A percentile compares a stretch with the other conserved stretches of the same genome.
Conservation (phyloP, 805 yeast genomes). For the Scheffersomyces ergatensis region DNA sequence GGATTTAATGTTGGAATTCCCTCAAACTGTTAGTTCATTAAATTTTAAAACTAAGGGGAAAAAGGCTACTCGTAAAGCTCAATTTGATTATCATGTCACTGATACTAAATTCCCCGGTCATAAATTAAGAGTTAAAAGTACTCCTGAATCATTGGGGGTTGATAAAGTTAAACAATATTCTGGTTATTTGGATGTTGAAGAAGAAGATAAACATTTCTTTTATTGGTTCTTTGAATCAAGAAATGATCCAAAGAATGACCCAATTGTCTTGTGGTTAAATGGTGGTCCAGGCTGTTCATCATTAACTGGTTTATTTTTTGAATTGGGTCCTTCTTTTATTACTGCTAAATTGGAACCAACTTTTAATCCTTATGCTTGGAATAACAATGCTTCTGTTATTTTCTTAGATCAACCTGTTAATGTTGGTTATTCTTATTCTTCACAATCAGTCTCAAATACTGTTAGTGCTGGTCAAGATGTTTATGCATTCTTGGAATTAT, state of each 20-base stretch:
- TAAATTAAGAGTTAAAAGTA: constrained; percentile 55
- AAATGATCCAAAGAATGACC: constrained; percentile 39
- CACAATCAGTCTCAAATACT: constrained; percentile 27
- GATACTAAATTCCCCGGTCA: constrained; percentile 44
- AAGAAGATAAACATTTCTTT: constrained; percentile 60
- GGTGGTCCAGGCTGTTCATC: constrained; percentile 39
- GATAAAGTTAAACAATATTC: constrained; percentile 81
- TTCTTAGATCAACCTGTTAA: constrained; percentile 38
- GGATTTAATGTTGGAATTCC: constrained; percentile 61
- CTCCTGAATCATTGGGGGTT: constrained; percentile 69
- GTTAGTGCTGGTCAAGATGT: constrained; percentile 34
- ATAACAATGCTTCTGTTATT: constrained; percentile 36
- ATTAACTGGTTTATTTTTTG: constrained; percentile 32
- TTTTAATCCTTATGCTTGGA: constrained; percentile 30
- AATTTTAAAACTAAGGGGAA: constrained; percentile 57
- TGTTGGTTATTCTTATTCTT: constrained; percentile 32
- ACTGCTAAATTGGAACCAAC: constrained; percentile 25
- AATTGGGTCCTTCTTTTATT: constrained; percentile 32
- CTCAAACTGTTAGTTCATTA: constrained; percentile 51
- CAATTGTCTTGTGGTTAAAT: constrained; percentile 32
- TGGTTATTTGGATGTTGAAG: constrained; percentile 80
- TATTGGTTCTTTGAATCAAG: constrained; percentile 45
- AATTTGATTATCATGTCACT: constrained; percentile 34
- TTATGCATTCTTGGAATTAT: constrained; percentile 35
- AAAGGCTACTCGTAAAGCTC: constrained; percentile 28